These are phyloP conservation scores for Fragilaria radians DNA, from an alignment of 108 stramenopile species.

Conservation along the genomic window DNA sequence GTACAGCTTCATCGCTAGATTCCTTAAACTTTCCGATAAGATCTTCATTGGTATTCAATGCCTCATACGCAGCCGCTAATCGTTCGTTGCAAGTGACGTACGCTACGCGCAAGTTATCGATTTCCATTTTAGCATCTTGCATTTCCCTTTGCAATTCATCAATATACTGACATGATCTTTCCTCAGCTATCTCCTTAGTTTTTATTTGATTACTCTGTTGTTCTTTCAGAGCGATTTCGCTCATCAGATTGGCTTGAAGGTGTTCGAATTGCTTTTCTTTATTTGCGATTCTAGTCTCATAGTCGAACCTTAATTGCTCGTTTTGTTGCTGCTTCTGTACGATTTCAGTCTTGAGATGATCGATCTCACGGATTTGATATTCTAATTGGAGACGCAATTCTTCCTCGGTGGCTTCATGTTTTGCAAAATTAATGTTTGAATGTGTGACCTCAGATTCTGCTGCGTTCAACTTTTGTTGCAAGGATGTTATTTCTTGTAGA, in stretches of 20 bases:
- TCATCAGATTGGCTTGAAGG: too few species aligned
- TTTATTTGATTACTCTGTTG: not conserved
- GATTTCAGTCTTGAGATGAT: too few species aligned
- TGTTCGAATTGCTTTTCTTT: too few species aligned
- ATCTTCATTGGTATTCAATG: constrained; percentile 1
- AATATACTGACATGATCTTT: not conserved
- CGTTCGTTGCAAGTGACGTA: constrained; percentile 8
- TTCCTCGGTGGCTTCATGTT: not conserved
- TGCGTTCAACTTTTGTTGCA: too few species aligned
- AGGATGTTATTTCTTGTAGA: too few species aligned
- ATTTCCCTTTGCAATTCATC: constrained; percentile 1
- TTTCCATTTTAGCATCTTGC: not conserved
- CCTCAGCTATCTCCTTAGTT: not conserved
- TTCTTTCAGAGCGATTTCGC: not conserved
- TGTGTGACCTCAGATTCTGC: too few species aligned
- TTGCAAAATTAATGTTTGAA: too few species aligned
- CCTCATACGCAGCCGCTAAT: not conserved
- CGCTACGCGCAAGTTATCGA: not conserved
- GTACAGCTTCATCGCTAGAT: not conserved
- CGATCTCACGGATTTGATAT: too few species aligned
- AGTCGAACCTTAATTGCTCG: too few species aligned
- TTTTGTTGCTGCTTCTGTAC: too few species aligned
- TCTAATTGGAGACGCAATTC: too few species aligned
- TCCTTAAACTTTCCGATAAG: constrained; percentile 7
- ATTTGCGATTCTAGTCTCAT: too few species aligned